Conservation (phyloP, 495 filamentous ascomycete species). For the Talaromyces trachyspermus region DNA sequence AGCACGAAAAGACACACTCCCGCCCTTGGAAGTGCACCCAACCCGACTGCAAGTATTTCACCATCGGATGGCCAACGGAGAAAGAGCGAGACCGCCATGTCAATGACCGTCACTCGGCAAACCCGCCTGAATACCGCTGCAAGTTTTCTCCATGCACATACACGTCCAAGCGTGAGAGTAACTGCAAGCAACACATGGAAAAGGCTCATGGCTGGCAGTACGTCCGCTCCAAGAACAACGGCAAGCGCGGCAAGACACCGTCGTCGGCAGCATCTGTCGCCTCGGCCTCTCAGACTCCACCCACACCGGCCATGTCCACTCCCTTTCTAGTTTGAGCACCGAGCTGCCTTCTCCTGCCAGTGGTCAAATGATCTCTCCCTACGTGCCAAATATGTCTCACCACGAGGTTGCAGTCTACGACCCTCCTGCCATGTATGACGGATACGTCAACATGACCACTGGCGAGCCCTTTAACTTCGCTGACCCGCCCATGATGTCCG, state of each 20-base stretch:
- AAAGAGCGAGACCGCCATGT: constrained; percentile 93
- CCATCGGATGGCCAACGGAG: constrained; percentile 89
- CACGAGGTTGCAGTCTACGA: constrained; percentile 11
- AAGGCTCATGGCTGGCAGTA: constrained; percentile 91
- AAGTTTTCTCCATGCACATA: constrained; percentile 82
- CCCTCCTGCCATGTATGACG: not conserved
- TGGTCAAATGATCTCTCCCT: constrained; percentile 23
- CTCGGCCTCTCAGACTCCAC: constrained; percentile 28
- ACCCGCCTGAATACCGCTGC: constrained; percentile 72
- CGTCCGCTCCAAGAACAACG: constrained; percentile 84
- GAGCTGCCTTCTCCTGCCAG: constrained; percentile 22
- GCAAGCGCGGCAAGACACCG: constrained; percentile 45
- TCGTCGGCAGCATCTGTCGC: constrained; percentile 11
- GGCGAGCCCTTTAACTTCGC: constrained; percentile 22
- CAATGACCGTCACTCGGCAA: constrained; percentile 88
- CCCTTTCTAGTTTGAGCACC: constrained; percentile 41
- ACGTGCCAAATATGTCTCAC: constrained; percentile 10
- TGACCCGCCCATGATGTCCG: constrained; percentile 20
- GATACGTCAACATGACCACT: constrained; percentile 1
- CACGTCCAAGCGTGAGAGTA: constrained; percentile 90
- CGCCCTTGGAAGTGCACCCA: constrained; percentile 90
- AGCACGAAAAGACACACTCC: constrained; percentile 96
- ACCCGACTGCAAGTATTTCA: constrained; percentile 73
- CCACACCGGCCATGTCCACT: constrained; percentile 48
- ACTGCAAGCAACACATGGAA: constrained; percentile 99